phyloP scores from a whole-genome alignment of 306 rosid species.

The Citrullus amarus region DNA sequence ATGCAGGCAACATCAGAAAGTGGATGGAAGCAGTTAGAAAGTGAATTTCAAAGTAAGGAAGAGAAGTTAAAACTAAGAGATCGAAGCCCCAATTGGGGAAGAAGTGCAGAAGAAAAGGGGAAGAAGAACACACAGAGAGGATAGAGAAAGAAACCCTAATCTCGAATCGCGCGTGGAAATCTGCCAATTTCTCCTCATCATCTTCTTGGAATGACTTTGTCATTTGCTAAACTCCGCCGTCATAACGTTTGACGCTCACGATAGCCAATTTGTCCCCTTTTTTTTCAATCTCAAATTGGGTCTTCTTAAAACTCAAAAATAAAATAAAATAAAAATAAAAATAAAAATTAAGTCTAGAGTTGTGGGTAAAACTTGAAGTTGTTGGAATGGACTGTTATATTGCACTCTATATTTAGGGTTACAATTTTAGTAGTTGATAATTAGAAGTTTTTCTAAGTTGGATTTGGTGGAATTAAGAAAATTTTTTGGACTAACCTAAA shows the following conservation, averaged over 20 bases:
- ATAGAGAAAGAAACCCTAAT: constrained; percentile 12
- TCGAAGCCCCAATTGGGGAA: constrained; percentile 2
- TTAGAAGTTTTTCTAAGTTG: too few species aligned
- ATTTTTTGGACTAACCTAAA: too few species aligned
- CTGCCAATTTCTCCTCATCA: not conserved
- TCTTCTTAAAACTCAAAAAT: too few species aligned
- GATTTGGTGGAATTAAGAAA: too few species aligned
- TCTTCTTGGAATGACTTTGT: not conserved
- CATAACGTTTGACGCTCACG: not conserved
- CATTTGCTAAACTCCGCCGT: constrained; percentile 1
- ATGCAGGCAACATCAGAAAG: not conserved
- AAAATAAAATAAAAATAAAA: too few species aligned
- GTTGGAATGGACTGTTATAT: too few species aligned
- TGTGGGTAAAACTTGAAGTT: too few species aligned
- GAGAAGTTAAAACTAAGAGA: not conserved
- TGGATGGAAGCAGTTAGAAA: not conserved
- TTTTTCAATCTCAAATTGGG: too few species aligned
- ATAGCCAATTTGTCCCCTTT: not conserved
- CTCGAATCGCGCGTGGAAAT: not conserved
- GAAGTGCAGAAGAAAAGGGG: not conserved
- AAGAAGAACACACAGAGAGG: not conserved
- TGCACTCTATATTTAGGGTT: too few species aligned
- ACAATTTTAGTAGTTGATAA: too few species aligned
- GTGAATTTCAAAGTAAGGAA: not conserved
- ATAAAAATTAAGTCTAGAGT: too few species aligned